A percentile compares a stretch with the other conserved stretches of the same genome.
Evolutionary conservation across 2,329 filamentous ascomycete species (phyloP).

Genomic region (Emergomyces orientalis): DNA sequence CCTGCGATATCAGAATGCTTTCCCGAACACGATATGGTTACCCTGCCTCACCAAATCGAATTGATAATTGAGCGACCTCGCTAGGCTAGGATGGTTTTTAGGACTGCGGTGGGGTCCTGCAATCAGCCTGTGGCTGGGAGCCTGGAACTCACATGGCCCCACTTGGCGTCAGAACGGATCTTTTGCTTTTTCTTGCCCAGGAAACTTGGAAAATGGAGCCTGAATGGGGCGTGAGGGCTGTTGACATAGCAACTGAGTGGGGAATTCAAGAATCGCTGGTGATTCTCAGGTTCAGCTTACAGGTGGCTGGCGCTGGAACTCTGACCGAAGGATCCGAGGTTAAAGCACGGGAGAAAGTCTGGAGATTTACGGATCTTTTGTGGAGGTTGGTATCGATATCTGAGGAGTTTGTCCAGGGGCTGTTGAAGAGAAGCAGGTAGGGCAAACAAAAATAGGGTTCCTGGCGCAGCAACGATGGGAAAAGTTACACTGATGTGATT

Average conservation of each 20-base stretch:
- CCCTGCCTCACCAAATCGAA: background rate
- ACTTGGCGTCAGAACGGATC: constrained; percentile 2
- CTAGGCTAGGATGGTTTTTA: background rate
- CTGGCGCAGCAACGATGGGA: background rate
- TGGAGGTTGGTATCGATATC: background rate
- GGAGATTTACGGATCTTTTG: background rate
- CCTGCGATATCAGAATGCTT: too few species aligned
- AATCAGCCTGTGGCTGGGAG: background rate
- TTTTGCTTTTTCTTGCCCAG: background rate
- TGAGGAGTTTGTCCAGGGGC: background rate
- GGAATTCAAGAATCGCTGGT: background rate
- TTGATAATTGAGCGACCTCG: background rate
- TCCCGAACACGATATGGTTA: background rate
- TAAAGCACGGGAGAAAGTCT: background rate
- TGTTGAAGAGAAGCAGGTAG: background rate
- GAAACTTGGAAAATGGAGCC: background rate
- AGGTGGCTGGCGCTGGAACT: background rate
- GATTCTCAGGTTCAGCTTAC: background rate
- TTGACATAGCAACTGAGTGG: constrained; percentile 2
- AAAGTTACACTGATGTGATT: background rate
- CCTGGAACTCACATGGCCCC: background rate
- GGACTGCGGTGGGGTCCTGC: background rate
- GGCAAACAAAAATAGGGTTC: background rate
- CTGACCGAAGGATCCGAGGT: constrained; percentile 1
- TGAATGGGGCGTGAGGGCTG: background rate